phyloP scores from a whole-genome alignment of 495 filamentous ascomycete genomes.

The Neurospora sublineolata region DNA sequence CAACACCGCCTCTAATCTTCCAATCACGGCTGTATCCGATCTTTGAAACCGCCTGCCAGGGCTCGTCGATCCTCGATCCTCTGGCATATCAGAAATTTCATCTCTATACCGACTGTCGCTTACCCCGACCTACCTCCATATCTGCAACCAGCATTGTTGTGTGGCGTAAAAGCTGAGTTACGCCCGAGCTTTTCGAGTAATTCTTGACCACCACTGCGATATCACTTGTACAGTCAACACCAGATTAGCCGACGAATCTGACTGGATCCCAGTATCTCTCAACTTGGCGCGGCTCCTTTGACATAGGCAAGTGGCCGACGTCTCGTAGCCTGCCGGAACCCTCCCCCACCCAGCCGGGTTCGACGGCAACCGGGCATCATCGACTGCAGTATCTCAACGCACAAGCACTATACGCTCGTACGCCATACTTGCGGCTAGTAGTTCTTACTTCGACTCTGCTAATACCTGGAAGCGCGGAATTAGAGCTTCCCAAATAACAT shows the following conservation, averaged over 20 bases:
- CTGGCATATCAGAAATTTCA: neutral
- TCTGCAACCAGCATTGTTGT: neutral
- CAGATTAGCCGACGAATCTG: conserved; percentile 5
- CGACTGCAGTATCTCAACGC: neutral
- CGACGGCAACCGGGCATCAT: neutral
- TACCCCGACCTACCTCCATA: neutral
- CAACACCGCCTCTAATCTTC: neutral
- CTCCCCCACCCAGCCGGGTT: neutral
- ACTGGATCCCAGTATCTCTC: conserved; percentile 1
- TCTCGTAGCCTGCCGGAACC: conserved; percentile 1
- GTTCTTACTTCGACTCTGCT: neutral
- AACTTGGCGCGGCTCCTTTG: conserved; percentile 7
- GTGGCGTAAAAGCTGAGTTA: neutral
- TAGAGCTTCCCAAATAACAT: neutral
- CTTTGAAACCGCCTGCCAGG: neutral
- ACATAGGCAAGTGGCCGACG: neutral
- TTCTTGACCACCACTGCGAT: neutral
- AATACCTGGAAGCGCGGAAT: conserved; percentile 1
- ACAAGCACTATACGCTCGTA: neutral
- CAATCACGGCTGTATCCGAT: neutral
- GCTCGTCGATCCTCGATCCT: neutral
- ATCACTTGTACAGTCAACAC: neutral
- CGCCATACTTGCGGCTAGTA: neutral
- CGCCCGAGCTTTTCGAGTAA: neutral
- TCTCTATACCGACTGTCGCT: neutral